Conservation (phyloP, 1,284 basidiomycete species). For the Trametes sp. region DNA sequence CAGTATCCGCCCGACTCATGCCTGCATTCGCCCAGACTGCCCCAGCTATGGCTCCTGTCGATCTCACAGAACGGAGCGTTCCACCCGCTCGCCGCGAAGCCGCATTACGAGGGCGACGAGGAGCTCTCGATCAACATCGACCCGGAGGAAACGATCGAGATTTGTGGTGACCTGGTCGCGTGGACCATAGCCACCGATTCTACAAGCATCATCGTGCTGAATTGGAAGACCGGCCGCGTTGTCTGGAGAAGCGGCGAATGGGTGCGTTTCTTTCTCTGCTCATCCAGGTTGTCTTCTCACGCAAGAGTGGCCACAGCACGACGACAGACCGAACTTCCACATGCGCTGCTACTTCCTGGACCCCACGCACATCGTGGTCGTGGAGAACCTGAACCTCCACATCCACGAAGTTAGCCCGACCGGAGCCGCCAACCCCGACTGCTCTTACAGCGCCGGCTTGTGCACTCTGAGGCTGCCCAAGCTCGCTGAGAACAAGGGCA, state of each 20-base stretch:
- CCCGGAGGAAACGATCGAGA: constrained; percentile 3
- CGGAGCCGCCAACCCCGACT: not conserved
- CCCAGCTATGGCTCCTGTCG: constrained; percentile 11
- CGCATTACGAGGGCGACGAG: not conserved
- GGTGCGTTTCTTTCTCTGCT: not conserved
- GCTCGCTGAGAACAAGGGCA: not conserved
- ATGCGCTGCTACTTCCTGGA: constrained; percentile 14
- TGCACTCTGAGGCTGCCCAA: constrained; percentile 6
- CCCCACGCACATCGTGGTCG: constrained; percentile 4
- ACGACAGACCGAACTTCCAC: not conserved
- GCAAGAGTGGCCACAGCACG: not conserved
- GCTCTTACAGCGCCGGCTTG: not conserved
- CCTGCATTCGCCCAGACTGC: not conserved
- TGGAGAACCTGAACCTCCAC: not conserved
- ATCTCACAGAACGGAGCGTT: constrained; percentile 10
- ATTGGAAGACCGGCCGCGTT: constrained; percentile 17
- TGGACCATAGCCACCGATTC: constrained; percentile 10
- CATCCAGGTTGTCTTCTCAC: not conserved
- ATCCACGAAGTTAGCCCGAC: constrained; percentile 4
- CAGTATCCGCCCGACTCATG: not conserved
- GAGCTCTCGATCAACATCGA: constrained; percentile 6
- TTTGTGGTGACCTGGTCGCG: constrained; percentile 13
- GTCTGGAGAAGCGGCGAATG: constrained; percentile 10
- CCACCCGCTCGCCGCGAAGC: constrained; percentile 11
- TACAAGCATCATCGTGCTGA: not conserved